Evolutionary conservation across 441 rosid genomes (phyloP).

Genomic region (Adansonia rubrostipa): DNA sequence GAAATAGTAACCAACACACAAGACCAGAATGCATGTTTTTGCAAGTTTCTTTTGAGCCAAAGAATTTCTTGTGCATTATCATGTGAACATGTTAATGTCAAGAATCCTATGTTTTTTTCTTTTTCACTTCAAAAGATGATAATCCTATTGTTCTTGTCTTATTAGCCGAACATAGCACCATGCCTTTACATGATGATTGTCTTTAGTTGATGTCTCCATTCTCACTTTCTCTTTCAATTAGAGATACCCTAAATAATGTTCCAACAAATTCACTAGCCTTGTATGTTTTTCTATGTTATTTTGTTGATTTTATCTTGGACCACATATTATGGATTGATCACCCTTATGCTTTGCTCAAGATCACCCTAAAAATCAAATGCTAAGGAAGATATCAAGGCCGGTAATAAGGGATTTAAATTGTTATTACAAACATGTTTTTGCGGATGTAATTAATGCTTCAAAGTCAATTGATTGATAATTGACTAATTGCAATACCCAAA

Average conservation of each 20-base stretch:
- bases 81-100: too few relatives aligned
- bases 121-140: not conserved
- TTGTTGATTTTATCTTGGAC: not conserved
- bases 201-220: conserved; percentile 8
- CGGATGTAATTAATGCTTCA: too few relatives aligned
- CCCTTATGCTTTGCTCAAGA: not conserved
- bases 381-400: not conserved
- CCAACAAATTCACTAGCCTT: not conserved
- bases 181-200: not conserved
- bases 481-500: not conserved
- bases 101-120: too few relatives aligned
- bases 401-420: not conserved
- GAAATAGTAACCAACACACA: too few relatives aligned
- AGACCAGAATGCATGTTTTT: too few relatives aligned
- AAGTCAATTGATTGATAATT: too few relatives aligned
- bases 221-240: not conserved
- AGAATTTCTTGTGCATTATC: too few relatives aligned
- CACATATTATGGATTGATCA: not conserved
- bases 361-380: not conserved
- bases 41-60: too few relatives aligned
- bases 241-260: conserved; percentile 15
- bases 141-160: not conserved
- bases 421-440: too few relatives aligned
- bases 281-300: not conserved
- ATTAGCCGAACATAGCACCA: not conserved